phyloP scores from a whole-genome alignment of 805 yeast species.

The Candida caryicola region DNA sequence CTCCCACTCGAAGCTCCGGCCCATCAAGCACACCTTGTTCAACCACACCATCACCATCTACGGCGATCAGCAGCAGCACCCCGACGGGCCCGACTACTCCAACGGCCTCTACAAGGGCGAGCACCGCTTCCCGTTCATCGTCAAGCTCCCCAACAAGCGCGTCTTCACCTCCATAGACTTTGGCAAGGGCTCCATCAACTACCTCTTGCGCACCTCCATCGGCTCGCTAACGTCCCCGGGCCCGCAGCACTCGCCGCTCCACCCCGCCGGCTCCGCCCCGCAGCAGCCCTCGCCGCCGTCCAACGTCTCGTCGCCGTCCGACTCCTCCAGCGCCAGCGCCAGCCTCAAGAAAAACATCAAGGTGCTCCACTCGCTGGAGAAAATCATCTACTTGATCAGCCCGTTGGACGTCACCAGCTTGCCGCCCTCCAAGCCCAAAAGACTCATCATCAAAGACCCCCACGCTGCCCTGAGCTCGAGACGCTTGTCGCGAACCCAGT shows the following conservation, averaged over 20 bases:
- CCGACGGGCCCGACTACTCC: constrained; percentile 14
- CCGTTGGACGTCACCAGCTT: constrained; percentile 72
- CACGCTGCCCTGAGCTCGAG: constrained; percentile 13
- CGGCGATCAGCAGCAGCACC: constrained; percentile 31
- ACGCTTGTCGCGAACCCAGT: constrained; percentile 33
- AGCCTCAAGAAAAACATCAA: neutral
- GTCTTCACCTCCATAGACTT: constrained; percentile 74
- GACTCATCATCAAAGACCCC: constrained; percentile 60
- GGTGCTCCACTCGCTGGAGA: constrained; percentile 32
- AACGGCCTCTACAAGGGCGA: constrained; percentile 74
- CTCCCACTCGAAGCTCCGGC: constrained; percentile 52
- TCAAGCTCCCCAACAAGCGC: constrained; percentile 72
- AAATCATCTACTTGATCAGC: constrained; percentile 55
- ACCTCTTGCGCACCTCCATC: constrained; percentile 55
- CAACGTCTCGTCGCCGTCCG: neutral
- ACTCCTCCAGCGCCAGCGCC: neutral
- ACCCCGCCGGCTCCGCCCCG: neutral
- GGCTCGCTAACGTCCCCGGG: constrained; percentile 14
- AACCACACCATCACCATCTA: constrained; percentile 58
- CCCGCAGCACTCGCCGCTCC: neutral
- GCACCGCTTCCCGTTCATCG: constrained; percentile 83
- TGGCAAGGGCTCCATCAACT: constrained; percentile 80
- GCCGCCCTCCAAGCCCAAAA: constrained; percentile 65
- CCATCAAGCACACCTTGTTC: constrained; percentile 51
- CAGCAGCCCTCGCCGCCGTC: neutral